A percentile compares a stretch with the other conserved stretches of the same genome.
Evolutionary conservation across 1,284 basidiomycete species (phyloP).

Genomic region (Cutaneotrichosporon dermatis): DNA sequence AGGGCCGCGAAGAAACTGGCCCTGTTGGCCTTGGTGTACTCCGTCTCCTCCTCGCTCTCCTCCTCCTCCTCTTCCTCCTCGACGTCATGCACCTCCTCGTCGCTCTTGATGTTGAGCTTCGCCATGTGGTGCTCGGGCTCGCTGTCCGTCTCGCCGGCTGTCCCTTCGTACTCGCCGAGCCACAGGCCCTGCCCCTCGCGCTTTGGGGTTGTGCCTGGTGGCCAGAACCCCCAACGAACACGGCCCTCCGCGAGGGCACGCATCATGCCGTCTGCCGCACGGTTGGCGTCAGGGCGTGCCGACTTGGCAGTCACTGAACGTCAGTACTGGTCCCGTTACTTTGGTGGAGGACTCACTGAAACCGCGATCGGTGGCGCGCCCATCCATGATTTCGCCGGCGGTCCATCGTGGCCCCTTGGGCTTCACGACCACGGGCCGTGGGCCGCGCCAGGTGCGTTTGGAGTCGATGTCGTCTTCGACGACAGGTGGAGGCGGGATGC

Average conservation of each 20-base stretch:
- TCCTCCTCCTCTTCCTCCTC: constrained; percentile 24
- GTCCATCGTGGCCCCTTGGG: constrained; percentile 21
- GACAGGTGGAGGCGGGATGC: constrained; percentile 47
- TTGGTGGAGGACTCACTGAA: constrained; percentile 50
- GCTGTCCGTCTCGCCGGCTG: constrained; percentile 18
- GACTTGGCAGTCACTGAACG: constrained; percentile 71
- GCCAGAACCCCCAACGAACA: constrained; percentile 80
- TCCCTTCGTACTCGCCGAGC: constrained; percentile 29
- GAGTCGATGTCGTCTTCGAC: constrained; percentile 32
- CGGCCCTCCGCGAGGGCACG: constrained; percentile 71
- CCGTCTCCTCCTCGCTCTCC: constrained; percentile 15
- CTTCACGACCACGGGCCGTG: constrained; percentile 13
- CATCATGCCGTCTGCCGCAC: constrained; percentile 81
- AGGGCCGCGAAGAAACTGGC: constrained; percentile 45
- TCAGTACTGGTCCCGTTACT: not conserved
- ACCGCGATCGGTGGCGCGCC: constrained; percentile 69
- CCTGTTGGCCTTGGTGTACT: constrained; percentile 11
- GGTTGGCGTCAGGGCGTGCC: constrained; percentile 76
- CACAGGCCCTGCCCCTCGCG: constrained; percentile 20
- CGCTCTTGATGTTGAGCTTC: constrained; percentile 11
- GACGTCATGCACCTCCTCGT: constrained; percentile 16
- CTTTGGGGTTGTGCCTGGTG: constrained; percentile 46
- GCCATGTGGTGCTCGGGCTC: constrained; percentile 1
- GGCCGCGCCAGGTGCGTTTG: constrained; percentile 32
- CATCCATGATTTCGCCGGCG: constrained; percentile 65